Evolutionary conservation across 306 rosid genomes (phyloP).

Genomic region (Argentina anserina): DNA sequence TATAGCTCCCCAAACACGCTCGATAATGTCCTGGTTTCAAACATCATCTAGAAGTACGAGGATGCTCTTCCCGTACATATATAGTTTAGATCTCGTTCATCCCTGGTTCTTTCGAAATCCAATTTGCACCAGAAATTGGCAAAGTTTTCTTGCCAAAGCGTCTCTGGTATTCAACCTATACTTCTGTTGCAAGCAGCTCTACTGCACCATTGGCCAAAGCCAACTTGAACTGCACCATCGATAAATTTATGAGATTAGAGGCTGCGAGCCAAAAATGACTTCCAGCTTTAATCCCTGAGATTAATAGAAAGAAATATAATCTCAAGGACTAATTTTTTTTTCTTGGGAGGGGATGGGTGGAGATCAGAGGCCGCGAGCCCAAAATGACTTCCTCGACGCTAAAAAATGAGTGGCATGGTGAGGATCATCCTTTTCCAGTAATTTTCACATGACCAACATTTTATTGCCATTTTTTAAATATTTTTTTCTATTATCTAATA

Average conservation of each 20-base stretch:
- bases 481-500: no score
- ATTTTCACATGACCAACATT: no score
- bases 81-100: slow-evolving; percentile 25
- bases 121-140: slow-evolving; percentile 27
- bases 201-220: slow-evolving; percentile 39
- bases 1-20: no score
- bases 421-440: no score
- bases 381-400: no score
- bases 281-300: no score
- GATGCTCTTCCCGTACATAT: slow-evolving; percentile 28
- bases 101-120: slow-evolving; percentile 31
- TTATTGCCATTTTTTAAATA: no score
- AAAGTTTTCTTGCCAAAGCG: slow-evolving; percentile 27
- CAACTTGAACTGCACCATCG: slow-evolving; percentile 32
- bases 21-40: slow-evolving; percentile 34
- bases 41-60: slow-evolving; percentile 35
- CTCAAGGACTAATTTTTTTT: slow-evolving; percentile 14
- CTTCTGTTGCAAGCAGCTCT: slow-evolving; percentile 29
- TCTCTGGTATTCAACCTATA: slow-evolving; percentile 23
- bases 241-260: slow-evolving; percentile 24
- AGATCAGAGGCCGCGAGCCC: no score
- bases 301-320: no score
- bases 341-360: no score
- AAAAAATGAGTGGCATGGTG: no score
- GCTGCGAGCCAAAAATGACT: slow-evolving; percentile 28